Evolutionary conservation across 1,139 yeast genomes (phyloP).

Genomic region (Kurtzmaniella quercitrusa): DNA sequence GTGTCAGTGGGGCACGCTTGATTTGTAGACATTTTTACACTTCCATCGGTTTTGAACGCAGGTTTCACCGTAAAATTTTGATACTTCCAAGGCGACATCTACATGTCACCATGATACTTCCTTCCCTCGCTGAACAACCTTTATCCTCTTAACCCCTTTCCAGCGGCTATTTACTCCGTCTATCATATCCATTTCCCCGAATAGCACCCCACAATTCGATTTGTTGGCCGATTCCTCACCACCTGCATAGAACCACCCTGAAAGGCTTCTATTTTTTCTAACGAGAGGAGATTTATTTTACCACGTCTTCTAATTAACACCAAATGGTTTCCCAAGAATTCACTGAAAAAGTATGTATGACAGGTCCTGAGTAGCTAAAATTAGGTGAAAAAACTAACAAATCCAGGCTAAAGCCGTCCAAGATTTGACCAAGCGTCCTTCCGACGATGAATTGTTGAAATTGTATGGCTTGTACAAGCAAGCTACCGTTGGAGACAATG

Average conservation of each 20-base stretch:
- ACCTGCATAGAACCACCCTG: too few relatives aligned
- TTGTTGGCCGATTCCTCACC: background rate
- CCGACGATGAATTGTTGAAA: constrained; percentile 78
- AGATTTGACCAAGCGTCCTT: constrained; percentile 70
- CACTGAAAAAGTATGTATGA: constrained; percentile 45
- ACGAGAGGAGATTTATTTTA: background rate
- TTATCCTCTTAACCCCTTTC: too few relatives aligned
- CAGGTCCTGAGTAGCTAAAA: background rate
- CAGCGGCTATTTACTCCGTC: too few relatives aligned
- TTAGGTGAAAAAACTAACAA: constrained; percentile 11
- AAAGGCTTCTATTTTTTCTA: background rate
- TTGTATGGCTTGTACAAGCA: constrained; percentile 92
- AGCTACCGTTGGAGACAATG: constrained; percentile 94
- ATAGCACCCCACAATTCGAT: background rate
- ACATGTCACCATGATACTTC: too few relatives aligned
- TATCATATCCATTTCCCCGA: too few relatives aligned
- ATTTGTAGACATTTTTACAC: too few relatives aligned
- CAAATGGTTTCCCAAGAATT: constrained; percentile 53
- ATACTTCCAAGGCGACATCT: too few relatives aligned
- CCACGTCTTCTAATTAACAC: background rate
- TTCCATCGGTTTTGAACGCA: too few relatives aligned
- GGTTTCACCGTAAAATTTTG: too few relatives aligned
- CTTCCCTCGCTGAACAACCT: too few relatives aligned
- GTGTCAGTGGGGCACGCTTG: too few relatives aligned
- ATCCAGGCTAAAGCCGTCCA: constrained; percentile 80